Base-by-base conservation (phyloP, 176 grass and related monocot genomes). In the Juncus inflexus region DNA sequence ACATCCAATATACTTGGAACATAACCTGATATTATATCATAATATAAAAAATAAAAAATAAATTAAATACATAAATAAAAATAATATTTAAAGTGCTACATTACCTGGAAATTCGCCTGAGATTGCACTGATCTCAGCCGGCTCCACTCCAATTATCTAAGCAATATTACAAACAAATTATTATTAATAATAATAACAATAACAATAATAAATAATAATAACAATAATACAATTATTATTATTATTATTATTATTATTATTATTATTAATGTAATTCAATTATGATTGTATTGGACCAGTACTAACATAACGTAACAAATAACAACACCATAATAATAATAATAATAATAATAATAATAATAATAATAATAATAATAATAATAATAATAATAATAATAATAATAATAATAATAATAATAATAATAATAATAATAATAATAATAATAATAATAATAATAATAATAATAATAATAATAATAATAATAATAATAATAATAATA, bases 1-100 rank as follows among this genome's bases (percentile, higher is more conserved):
- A 97, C 85, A 78, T 97, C 85, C 79, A 97, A 66, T 72, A 97
- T 82, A 69, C 94, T 89, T 73, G 94, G 88, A 72, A 91, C 70
- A 51, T 89, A 89, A 77, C 82, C 94, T 97, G 87, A 67, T n/a
- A 41, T 15, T 6, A 72, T 15, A 36, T 38, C 12, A 66, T 52
- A 64, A 60, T 41, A 11, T 60, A 73, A 8, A 70, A n/a, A 59
- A 38, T 37, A 3, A 8, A 64, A 50, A 15, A 12, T 62, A 45
- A 9, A 40, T 0, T 9, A 78, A 39, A 40, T 7, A 43, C 5
- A 55, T 28, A 69, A 15, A 11, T 58, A 37, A 69, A 58, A 15
- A 40, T n/a, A 49, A 69, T 4, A 60, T 5, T 19, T 51, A 47
- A 47, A 47, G 43, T 47, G 9, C 2, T 12, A 50, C 77, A 71